Evolutionary conservation across 257 asterid species (phyloP).

Genomic region (Scutellaria baicalensis): DNA sequence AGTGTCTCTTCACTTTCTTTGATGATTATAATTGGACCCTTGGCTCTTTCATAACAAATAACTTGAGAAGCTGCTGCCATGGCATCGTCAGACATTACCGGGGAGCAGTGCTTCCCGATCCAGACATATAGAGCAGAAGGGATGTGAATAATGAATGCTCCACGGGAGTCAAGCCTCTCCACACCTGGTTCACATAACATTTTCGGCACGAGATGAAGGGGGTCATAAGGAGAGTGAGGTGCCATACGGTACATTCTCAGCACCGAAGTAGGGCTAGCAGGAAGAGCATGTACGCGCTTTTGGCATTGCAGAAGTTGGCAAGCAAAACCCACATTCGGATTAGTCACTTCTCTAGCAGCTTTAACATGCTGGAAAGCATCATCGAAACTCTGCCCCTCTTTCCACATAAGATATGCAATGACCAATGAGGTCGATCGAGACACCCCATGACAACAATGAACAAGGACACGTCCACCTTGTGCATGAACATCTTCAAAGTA

Average conservation of each 20-base stretch:
- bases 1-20: constrained; percentile 69
- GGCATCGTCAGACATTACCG: constrained; percentile 66
- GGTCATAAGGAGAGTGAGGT: constrained; percentile 91
- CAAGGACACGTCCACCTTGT: constrained; percentile 80
- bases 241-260: constrained; percentile 78
- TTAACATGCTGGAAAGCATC: constrained; percentile 84
- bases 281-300: constrained; percentile 83
- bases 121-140: constrained; percentile 75
- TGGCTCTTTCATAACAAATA: constrained; percentile 67
- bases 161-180: constrained; percentile 74
- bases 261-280: constrained; percentile 75
- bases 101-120: constrained; percentile 60
- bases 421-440: constrained; percentile 93
- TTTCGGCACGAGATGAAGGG: constrained; percentile 69
- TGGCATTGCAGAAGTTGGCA: constrained; percentile 65
- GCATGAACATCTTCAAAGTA: constrained; percentile 88
- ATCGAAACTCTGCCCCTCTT: constrained; percentile 64
- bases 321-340: constrained; percentile 90
- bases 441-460: constrained; percentile 91
- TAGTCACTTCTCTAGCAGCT: constrained; percentile 80
- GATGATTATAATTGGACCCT: constrained; percentile 49
- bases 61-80: constrained; percentile 70
- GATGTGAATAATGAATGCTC: constrained; percentile 75
- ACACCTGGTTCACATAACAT: constrained; percentile 40
- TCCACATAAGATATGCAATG: constrained; percentile 98